Conservation (phyloP, 2,329 filamentous ascomycete species). For the Penicillium sp. region DNA sequence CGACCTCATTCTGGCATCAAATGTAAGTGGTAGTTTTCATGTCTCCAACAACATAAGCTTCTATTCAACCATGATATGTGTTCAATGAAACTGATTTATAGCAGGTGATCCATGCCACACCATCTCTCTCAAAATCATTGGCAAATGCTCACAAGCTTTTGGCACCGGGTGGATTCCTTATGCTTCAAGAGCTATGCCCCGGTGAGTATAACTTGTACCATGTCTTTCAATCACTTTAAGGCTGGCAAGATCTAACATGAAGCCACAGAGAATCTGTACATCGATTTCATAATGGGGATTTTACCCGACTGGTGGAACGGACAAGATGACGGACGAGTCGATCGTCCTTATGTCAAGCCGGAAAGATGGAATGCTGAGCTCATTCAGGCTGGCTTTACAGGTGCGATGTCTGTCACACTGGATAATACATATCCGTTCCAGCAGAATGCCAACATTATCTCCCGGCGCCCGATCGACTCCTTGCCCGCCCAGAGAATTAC, state of each 20-base stretch:
- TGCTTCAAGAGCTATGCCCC: slow-evolving; percentile 45
- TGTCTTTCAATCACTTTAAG: too few species aligned
- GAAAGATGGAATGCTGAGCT: slow-evolving; percentile 3
- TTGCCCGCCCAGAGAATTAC: background rate
- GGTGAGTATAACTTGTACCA: background rate
- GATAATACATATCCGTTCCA: background rate
- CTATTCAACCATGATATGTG: too few species aligned
- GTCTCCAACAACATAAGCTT: too few species aligned
- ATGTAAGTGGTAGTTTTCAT: background rate
- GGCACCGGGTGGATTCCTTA: slow-evolving; percentile 47
- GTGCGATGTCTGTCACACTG: background rate
- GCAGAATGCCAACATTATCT: background rate
- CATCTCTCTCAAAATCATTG: slow-evolving; percentile 21
- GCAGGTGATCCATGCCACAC: slow-evolving; percentile 20
- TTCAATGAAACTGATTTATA: too few species aligned
- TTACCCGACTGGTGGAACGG: slow-evolving; percentile 12
- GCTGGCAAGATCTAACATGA: background rate
- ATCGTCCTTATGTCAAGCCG: background rate
- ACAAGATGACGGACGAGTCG: background rate
- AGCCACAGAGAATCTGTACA: slow-evolving; percentile 3
- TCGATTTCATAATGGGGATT: slow-evolving; percentile 4
- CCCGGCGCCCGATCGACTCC: background rate
- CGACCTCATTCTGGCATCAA: slow-evolving; percentile 22
- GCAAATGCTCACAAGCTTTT: slow-evolving; percentile 27
- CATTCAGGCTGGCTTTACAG: slow-evolving; percentile 1